phyloP scores from a whole-genome alignment of 495 filamentous ascomycete species.

The Astrothelium macrocarpum region DNA sequence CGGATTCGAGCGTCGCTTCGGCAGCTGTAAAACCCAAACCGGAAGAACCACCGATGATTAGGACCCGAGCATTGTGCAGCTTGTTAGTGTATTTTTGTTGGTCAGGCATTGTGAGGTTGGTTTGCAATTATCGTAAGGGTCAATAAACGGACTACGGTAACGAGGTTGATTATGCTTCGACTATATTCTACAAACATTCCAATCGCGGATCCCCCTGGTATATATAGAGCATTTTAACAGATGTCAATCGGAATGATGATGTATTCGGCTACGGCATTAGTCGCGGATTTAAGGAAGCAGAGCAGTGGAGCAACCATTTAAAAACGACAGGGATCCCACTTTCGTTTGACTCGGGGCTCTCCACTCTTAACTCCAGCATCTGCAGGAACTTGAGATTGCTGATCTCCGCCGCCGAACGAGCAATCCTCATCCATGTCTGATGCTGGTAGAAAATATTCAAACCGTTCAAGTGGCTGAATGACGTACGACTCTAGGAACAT shows the following conservation, averaged over 20 bases:
- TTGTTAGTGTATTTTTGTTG: slow-evolving; percentile 9
- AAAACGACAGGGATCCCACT: too few relatives aligned
- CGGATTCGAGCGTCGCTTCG: slow-evolving; percentile 28
- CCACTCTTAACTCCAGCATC: not conserved
- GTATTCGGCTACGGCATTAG: not conserved
- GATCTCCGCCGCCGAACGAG: too few relatives aligned
- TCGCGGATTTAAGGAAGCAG: not conserved
- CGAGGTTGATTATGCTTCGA: too few relatives aligned
- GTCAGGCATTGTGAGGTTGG: slow-evolving; percentile 7
- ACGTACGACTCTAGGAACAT: not conserved
- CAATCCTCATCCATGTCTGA: not conserved
- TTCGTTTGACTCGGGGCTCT: not conserved
- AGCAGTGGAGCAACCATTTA: too few relatives aligned
- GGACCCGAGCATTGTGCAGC: not conserved
- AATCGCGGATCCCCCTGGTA: not conserved
- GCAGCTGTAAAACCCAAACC: slow-evolving; percentile 31
- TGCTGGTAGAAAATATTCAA: not conserved
- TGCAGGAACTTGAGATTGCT: too few relatives aligned
- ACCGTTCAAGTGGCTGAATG: not conserved
- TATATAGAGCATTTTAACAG: too few relatives aligned
- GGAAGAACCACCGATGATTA: slow-evolving; percentile 4
- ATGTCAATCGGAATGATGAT: slow-evolving; percentile 1
- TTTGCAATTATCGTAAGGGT: not conserved
- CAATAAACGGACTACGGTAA: too few relatives aligned
- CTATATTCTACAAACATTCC: too few relatives aligned